Evolutionary conservation across 306 rosid species (phyloP), one percentile per base, ranked within the genome.

Genomic region (Lathyrus tuberosus): DNA sequence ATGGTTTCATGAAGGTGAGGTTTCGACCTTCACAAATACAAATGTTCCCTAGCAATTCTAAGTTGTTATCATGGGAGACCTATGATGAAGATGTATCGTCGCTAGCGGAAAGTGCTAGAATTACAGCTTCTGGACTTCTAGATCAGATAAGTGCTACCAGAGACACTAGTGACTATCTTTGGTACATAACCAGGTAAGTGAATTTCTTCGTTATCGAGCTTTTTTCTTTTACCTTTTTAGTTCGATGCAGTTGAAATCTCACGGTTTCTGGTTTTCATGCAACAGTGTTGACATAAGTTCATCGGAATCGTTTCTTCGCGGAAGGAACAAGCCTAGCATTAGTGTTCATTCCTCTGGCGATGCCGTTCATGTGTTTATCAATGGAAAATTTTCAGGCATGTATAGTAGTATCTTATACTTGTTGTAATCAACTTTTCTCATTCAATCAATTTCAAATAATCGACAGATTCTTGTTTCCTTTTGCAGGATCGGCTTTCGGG

Each of bases 151-250:
- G 79, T 52, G 84, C 84, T 65, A 94, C 98, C 6, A 85, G 96
- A 81, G 98, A 94, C 53, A 18, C 81, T 10, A 94, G 85, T 78
- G 99, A 94, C 76, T 94, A 94, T 72, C 85, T 94, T 22, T 94
- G 99, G 99, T 94, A 91, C 86, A 88, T 79, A 71, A 94, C 96
- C 62, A 91, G 90, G 99, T 94, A 71, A 78, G 92, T 53, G 48
- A 42, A 42, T 44, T 66, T 28, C 63, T 73, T 9, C 0, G 31
- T 12, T 56, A 61, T 41, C 52, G 60, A 66, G 17, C 31, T 41
- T 69, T 69, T 67, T 35, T 31, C 26, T 22, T 5, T 51, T 56
- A 13, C 46, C 6, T 22, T 51, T 35, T 58, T 15, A 41, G 26
- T 48, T 46, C 14, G 24, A 24, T 48, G 38, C 9, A 37, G 12